Percentiles rank a stretch among this genome's conserved stretches.
These are phyloP conservation scores for Aeschynomene evenia DNA, from an alignment of 306 rosid species.

Conservation along the genomic window DNA sequence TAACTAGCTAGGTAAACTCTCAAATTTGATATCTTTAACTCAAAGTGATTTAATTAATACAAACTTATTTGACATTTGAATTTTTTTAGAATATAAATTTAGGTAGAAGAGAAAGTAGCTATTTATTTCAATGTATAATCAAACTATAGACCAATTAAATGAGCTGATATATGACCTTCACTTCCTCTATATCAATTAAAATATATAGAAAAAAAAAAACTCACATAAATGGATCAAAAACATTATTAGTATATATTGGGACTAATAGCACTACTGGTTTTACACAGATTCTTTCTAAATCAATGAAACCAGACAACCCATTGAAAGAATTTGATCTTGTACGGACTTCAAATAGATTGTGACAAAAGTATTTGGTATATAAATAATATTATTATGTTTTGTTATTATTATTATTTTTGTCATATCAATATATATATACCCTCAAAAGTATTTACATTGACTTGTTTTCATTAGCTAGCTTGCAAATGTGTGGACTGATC, in stretches of 20 bases:
- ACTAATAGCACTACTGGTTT: not conserved
- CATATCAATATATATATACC: not conserved
- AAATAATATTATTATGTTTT: not conserved
- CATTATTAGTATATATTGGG: not conserved
- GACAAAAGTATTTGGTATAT: not conserved
- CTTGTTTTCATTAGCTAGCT: not conserved
- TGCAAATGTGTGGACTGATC: not conserved
- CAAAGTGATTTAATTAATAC: not conserved
- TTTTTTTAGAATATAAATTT: not conserved
- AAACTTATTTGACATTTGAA: not conserved
- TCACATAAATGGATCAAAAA: not conserved
- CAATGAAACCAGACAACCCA: not conserved
- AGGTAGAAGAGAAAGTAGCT: no score
- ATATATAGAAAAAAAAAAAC: not conserved
- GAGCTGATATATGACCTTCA: no score
- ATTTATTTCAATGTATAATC: no score
- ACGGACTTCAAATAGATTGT: not conserved
- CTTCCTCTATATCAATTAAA: not conserved
- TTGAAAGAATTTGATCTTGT: conserved; percentile 1
- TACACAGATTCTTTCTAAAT: not conserved
- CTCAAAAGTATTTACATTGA: not conserved
- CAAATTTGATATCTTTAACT: no score
- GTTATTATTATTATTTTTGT: not conserved
- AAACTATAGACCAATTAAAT: no score
- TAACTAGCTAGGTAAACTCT: no score